Base-by-base conservation (phyloP, 805 yeast genomes). In the Candida manassasensis region DNA sequence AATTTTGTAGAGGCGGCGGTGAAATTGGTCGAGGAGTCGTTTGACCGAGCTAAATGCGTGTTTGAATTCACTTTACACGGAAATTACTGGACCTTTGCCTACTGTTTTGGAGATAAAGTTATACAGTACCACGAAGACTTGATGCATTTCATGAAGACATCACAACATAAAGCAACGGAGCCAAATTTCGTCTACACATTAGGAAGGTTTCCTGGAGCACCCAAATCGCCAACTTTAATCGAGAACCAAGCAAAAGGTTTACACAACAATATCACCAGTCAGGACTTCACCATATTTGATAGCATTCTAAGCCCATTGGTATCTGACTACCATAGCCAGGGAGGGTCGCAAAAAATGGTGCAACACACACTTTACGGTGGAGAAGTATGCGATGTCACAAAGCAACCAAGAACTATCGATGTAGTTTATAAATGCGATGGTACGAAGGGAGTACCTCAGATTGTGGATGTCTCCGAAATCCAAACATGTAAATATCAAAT, bases 401-500 rank as follows among this genome's bases (percentile, higher is more conserved):
- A 66, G 2, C 50, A 57, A 18, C 73, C 73, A 2, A 66, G 90
- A 35, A 49, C 63, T 3, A 61, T 75, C 3, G 83, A 79, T 37
- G 57, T 83, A 4, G 70, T 69, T 33, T 81, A 75, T 49, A 61
- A 65, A 22, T 83, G 90, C 53, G 73, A 71, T 39, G 66, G 67
- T 3, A 40, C 45, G 17, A 35, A 41, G 7, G 39, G 30, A 9
- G 16, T n/a, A 9, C 37, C 53, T 2, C 42, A 39, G 21, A 53
- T 64, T n/a, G 36, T 59, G 7, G 69, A 69, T 49, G 64, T 77
- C 3, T 57, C 57, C 32, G 88, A 81, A 52, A 55, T 66, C 21
- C 67, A 64, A 36, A 75, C 81, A 0, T 81, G 88, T 50, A 70
- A 69, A 29, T 81, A 81, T 48, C 65, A 65, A 43, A 65, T 77